Evolutionary conservation across 1,284 basidiomycete genomes (phyloP).

Genomic region (Lentinula novae-zelandiae): DNA sequence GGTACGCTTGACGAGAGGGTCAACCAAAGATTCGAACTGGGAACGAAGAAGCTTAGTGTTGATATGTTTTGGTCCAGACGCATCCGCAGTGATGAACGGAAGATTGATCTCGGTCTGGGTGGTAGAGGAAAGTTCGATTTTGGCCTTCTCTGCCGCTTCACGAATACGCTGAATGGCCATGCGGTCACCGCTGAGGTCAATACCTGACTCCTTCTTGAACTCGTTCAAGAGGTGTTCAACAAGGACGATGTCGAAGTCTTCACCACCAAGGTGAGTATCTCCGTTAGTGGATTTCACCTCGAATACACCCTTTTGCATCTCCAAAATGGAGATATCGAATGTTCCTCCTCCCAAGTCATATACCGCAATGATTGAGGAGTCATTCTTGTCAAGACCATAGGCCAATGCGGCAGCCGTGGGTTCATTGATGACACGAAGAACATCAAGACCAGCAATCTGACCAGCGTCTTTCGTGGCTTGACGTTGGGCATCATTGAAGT

Average conservation of each 20-base stretch:
- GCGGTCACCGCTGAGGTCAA: slow-evolving; percentile 81
- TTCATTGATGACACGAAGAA: slow-evolving; percentile 98
- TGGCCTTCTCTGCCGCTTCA: slow-evolving; percentile 98
- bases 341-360: slow-evolving; percentile 96
- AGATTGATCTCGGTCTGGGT: slow-evolving; percentile 94
- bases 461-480: slow-evolving; percentile 99
- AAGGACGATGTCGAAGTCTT: slow-evolving; percentile 94
- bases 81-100: slow-evolving; percentile 96
- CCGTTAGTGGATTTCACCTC: slow-evolving; percentile 99
- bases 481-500: slow-evolving; percentile 99
- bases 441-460: slow-evolving; percentile 94
- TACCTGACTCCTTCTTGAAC: slow-evolving; percentile 92
- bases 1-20: slow-evolving; percentile 83
- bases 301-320: slow-evolving; percentile 99
- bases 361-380: slow-evolving; percentile 90
- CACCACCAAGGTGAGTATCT: slow-evolving; percentile 98
- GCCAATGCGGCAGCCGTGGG: slow-evolving; percentile 97
- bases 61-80: slow-evolving; percentile 94
- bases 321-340: slow-evolving; percentile 97
- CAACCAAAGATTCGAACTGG: slow-evolving; percentile 87
- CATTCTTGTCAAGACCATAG: slow-evolving; percentile 86
- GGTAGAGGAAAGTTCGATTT: slow-evolving; percentile 95
- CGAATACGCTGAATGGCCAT: slow-evolving; percentile 99
- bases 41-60: slow-evolving; percentile 87
- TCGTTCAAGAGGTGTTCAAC: slow-evolving; percentile 86